Percentiles rank a stretch among this genome's conserved stretches.
Evolutionary conservation across 495 filamentous ascomycete genomes (phyloP).

Genomic region (Aspergillus haitiensis): DNA sequence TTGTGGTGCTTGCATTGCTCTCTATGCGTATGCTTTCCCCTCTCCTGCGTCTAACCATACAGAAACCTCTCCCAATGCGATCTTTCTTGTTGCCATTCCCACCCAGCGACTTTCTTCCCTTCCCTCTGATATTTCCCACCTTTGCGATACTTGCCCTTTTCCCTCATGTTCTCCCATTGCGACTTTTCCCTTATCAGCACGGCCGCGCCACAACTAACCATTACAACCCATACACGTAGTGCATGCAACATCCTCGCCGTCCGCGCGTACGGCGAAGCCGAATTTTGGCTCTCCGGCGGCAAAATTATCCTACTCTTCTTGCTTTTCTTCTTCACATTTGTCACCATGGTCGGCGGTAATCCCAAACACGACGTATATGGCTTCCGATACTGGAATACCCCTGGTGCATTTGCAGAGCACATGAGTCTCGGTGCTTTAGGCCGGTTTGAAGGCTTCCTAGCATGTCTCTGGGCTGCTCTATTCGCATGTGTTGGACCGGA

Average conservation of each 20-base stretch:
- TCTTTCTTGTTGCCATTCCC: neutral
- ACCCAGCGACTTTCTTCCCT: conserved; percentile 24
- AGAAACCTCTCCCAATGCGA: conserved; percentile 4
- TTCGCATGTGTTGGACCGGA: conserved; percentile 58
- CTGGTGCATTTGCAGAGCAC: conserved; percentile 43
- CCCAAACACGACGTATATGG: conserved; percentile 67
- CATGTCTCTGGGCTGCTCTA: conserved; percentile 55
- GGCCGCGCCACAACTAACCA: neutral
- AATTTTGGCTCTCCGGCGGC: conserved; percentile 66
- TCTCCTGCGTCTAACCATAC: neutral
- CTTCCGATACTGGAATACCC: conserved; percentile 57
- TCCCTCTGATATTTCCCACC: conserved; percentile 19
- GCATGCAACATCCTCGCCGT: conserved; percentile 47
- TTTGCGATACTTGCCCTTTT: too few relatives aligned
- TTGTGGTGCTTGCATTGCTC: conserved; percentile 52
- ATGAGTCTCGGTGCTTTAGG: conserved; percentile 60
- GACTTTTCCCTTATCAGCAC: neutral
- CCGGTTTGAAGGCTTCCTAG: conserved; percentile 70
- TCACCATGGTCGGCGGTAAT: conserved; percentile 72
- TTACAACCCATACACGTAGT: conserved; percentile 6
- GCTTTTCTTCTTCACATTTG: conserved; percentile 38
- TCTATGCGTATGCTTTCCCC: conserved; percentile 27
- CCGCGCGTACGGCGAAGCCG: conserved; percentile 64
- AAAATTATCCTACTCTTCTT: conserved; percentile 69
- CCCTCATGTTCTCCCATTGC: neutral